Base-by-base conservation (phyloP, 495 filamentous ascomycete genomes). In the Thermothielavioides terrestris region DNA sequence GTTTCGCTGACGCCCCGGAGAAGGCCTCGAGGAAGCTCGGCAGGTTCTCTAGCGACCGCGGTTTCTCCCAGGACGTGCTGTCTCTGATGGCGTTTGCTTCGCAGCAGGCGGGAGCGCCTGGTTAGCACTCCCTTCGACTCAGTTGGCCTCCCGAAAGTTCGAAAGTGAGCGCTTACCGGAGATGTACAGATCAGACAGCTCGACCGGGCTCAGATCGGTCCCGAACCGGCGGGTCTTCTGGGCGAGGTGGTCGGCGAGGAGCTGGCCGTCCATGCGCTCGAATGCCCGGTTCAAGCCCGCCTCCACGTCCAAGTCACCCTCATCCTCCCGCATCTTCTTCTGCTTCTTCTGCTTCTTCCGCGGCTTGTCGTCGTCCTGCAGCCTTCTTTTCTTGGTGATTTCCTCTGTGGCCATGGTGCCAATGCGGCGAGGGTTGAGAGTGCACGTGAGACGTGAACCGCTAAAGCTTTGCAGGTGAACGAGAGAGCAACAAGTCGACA, bases 161-260 rank as follows among this genome's bases (percentile, higher is more conserved):
- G n/a, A n/a, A n/a, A n/a, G 22, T 28, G 44, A 22, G 2, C 0
- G 55, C 74, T 59, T 72, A 91, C 89, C 85, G 56, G 89, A 84
- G 41, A 98, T 77, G 50, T 85, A 81, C 52, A 82, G 68, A 65
- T 95, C 90, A 49, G 83, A 82, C 31, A 95, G 67, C 65, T 98
- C 92, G 18, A 96, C 78, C 1, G 78, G 72, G 54, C 83, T 94
- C 41, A 96, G 62, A 38, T 90, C 79, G 30, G 80, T 82, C 25
- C 87, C 83, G 55, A 86, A 90, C n/a, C 81, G 76, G 56, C 77
- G 80, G 32, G 82, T 83, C 58, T 83, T 79, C 59, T 91, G 81
- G n/a, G 80, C 82, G 50, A 95, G 67, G 63, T 94, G 81, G 64
- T 97, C 92, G 0, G 90, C 85, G n/a, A 95, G 64, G 30, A 97